A percentile compares a stretch with the other conserved stretches of the same genome.
phyloP scores from a whole-genome alignment of 176 grass and related monocot genomes.

The Olyra latifolia region DNA sequence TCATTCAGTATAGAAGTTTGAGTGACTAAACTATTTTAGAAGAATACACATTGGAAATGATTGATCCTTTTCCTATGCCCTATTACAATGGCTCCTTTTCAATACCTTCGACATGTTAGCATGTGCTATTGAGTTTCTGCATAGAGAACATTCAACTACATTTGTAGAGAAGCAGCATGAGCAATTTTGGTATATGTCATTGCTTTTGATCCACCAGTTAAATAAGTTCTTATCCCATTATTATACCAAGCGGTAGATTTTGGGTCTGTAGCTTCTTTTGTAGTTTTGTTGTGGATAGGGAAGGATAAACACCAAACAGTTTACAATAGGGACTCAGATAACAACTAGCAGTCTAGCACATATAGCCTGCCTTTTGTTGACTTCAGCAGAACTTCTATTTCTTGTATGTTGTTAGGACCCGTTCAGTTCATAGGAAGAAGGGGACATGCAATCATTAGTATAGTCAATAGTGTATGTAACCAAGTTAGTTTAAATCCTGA shows the following conservation, averaged over 20 bases:
- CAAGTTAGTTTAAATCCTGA: not conserved
- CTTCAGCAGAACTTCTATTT: not conserved
- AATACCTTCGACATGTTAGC: not conserved
- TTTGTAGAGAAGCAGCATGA: not conserved
- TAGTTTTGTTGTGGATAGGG: not conserved
- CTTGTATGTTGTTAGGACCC: not conserved
- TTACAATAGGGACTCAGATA: not conserved
- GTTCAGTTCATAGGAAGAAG: not conserved
- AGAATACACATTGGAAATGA: not conserved
- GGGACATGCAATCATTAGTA: not conserved
- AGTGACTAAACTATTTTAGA: not conserved
- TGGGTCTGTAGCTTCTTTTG: not conserved
- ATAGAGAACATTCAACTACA: no score
- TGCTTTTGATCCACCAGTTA: conserved; percentile 3
- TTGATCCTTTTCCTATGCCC: not conserved
- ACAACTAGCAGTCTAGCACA: not conserved
- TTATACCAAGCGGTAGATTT: not conserved
- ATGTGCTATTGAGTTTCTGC: not conserved
- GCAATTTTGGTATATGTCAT: not conserved
- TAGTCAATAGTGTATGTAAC: conserved; percentile 12
- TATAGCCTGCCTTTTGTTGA: conserved; percentile 3
- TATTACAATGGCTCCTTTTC: not conserved
- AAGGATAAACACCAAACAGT: not conserved
- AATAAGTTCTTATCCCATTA: not conserved
- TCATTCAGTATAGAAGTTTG: conserved; percentile 7